A percentile compares a stretch with the other conserved stretches of the same genome.
phyloP scores from a whole-genome alignment of 441 rosid genomes.

The Euphorbia celastroides region DNA sequence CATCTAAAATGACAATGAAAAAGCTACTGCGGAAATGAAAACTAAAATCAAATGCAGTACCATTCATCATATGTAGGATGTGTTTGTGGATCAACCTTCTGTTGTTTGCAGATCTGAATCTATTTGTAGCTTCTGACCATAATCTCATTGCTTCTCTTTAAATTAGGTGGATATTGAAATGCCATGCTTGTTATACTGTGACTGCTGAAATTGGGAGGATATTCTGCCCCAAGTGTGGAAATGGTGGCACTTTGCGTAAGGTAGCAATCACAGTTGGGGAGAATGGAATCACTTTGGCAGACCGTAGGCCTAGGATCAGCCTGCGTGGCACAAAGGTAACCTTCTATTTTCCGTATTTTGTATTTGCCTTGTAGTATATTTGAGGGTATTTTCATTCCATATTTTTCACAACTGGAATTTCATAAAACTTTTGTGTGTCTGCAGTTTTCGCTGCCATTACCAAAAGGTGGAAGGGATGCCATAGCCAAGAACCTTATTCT shows the following conservation, averaged over 20 bases:
- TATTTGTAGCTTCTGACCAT: background rate
- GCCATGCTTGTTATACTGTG: constrained; percentile 92
- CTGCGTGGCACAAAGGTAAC: constrained; percentile 88
- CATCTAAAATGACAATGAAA: background rate
- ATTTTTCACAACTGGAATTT: background rate
- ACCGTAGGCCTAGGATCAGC: constrained; percentile 54
- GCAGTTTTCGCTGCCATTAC: constrained; percentile 84
- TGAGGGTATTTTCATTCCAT: background rate
- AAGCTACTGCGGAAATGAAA: background rate
- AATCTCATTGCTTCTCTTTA: constrained; percentile 8
- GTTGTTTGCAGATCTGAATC: background rate
- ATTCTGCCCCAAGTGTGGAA: constrained; percentile 93
- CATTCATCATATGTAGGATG: background rate
- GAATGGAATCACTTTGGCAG: constrained; percentile 65
- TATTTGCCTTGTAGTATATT: background rate
- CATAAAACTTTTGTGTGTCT: background rate
- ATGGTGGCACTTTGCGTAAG: constrained; percentile 84
- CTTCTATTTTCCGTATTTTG: background rate
- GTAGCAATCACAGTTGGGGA: constrained; percentile 81
- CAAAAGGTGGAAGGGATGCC: constrained; percentile 89
- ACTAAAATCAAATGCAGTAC: background rate
- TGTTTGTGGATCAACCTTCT: background rate
- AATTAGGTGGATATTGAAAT: constrained; percentile 80
- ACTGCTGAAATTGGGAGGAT: constrained; percentile 78
- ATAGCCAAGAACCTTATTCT: constrained; percentile 68